Percentiles rank a stretch among this genome's conserved stretches.
Evolutionary conservation across 495 filamentous ascomycete species (phyloP).

Genomic region (Delitschia confertaspora): DNA sequence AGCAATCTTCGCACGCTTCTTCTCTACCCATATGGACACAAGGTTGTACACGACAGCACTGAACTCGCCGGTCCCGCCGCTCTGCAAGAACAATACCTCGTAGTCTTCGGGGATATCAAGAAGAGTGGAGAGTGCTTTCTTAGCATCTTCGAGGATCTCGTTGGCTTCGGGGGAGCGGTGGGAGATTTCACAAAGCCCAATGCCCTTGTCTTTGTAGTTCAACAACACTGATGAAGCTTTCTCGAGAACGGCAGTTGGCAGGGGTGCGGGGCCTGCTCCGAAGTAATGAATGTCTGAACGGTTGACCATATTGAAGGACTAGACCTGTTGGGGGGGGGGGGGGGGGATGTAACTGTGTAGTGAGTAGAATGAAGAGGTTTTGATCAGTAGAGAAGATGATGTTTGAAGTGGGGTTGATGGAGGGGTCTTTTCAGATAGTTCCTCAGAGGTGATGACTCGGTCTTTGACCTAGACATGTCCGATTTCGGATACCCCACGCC

Average conservation of each 20-base stretch:
- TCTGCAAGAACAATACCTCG: constrained; percentile 74
- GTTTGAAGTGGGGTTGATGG: neutral
- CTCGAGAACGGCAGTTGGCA: constrained; percentile 71
- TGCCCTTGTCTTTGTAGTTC: constrained; percentile 72
- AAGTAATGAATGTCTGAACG: constrained; percentile 66
- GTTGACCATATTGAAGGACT: constrained; percentile 39
- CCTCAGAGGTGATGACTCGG: too few species aligned
- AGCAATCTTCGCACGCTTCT: constrained; percentile 38
- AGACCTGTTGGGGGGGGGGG: neutral
- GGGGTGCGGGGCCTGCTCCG: constrained; percentile 75
- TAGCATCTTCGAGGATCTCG: constrained; percentile 34
- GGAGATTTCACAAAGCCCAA: constrained; percentile 78
- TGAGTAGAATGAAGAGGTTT: neutral
- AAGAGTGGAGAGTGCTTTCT: constrained; percentile 38
- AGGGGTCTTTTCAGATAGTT: neutral
- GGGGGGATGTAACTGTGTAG: neutral
- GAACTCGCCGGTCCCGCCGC: constrained; percentile 75
- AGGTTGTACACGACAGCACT: constrained; percentile 74
- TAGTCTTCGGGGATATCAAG: constrained; percentile 69
- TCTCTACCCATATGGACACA: constrained; percentile 70
- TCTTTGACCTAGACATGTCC: too few species aligned
- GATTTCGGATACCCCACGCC: too few species aligned
- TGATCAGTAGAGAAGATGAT: neutral
- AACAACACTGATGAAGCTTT: constrained; percentile 64
- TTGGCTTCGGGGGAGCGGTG: constrained; percentile 74